Conservation (phyloP, 2,329 filamentous ascomycete species). For the Clonostachys solani region DNA sequence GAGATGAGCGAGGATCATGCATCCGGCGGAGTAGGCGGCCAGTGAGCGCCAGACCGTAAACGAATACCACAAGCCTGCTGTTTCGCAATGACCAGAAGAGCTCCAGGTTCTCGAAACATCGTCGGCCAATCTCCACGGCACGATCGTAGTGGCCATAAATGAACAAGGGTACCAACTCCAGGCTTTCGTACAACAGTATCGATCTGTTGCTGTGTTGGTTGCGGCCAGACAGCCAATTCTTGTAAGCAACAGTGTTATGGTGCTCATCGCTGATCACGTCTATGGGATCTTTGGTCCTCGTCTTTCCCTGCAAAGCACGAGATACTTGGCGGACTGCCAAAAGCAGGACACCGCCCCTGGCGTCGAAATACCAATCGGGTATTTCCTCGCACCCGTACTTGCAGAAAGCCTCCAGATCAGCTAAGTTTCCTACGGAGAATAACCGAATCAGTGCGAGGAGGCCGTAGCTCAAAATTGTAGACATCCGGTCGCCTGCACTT, state of each 20-base stretch:
- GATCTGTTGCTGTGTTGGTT: slow-evolving; percentile 59
- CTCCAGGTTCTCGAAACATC: slow-evolving; percentile 38
- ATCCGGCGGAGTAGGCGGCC: slow-evolving; percentile 45
- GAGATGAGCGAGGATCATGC: slow-evolving; percentile 37
- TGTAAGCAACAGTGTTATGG: slow-evolving; percentile 56
- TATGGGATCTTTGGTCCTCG: slow-evolving; percentile 40
- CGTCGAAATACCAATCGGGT: slow-evolving; percentile 66
- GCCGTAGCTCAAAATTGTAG: slow-evolving; percentile 68
- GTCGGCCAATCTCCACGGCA: slow-evolving; percentile 52
- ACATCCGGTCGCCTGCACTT: slow-evolving; percentile 64
- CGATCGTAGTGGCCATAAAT: slow-evolving; percentile 59
- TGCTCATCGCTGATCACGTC: slow-evolving; percentile 64
- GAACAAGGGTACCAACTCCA: slow-evolving; percentile 59
- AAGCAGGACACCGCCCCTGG: slow-evolving; percentile 66
- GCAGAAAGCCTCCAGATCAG: slow-evolving; percentile 67
- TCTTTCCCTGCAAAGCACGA: slow-evolving; percentile 73
- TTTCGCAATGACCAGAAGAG: slow-evolving; percentile 58
- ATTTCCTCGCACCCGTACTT: slow-evolving; percentile 71
- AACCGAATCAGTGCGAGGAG: slow-evolving; percentile 63
- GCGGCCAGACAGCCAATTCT: slow-evolving; percentile 49
- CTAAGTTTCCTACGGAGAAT: slow-evolving; percentile 64
- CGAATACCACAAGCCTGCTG: slow-evolving; percentile 52
- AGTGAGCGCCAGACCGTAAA: slow-evolving; percentile 54
- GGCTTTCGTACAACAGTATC: slow-evolving; percentile 63
- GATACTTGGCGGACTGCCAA: slow-evolving; percentile 62